Evolutionary conservation across 306 rosid genomes (phyloP).

Genomic region (Prunus armeniaca): DNA sequence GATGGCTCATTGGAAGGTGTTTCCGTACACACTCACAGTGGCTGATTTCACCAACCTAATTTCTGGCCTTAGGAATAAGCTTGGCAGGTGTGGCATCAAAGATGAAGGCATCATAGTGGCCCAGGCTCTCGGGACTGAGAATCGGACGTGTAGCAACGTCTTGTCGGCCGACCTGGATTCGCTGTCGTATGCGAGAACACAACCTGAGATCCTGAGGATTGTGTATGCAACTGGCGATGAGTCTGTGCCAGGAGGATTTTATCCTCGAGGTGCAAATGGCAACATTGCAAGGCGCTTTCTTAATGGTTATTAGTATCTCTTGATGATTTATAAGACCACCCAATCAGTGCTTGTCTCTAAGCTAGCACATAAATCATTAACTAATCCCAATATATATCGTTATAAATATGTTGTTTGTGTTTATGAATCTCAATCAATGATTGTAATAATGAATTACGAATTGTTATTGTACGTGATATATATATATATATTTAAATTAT

Average conservation of each 20-base stretch:
- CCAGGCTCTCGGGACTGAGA: constrained; percentile 20
- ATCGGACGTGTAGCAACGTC: constrained; percentile 21
- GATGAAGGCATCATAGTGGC: constrained; percentile 35
- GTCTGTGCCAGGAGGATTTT: constrained; percentile 20
- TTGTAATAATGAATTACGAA: no score
- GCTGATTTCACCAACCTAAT: constrained; percentile 22
- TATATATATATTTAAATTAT: no score
- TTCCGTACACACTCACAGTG: constrained; percentile 23
- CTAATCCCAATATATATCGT: no score
- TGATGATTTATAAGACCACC: not conserved
- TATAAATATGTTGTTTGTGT: no score
- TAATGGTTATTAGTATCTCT: not conserved
- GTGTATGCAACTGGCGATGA: constrained; percentile 21
- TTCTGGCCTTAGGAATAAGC: constrained; percentile 17
- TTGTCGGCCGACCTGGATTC: constrained; percentile 24
- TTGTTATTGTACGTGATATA: no score
- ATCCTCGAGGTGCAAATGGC: constrained; percentile 30
- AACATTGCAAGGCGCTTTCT: constrained; percentile 15
- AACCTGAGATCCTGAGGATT: constrained; percentile 20
- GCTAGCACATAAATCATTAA: no score
- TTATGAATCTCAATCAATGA: no score
- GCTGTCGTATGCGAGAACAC: constrained; percentile 18
- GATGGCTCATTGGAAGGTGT: constrained; percentile 3
- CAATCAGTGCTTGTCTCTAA: not conserved
- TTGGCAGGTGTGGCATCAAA: constrained; percentile 28